Conservation (phyloP, 2,329 filamentous ascomycete genomes). For the Ascochyta rabiei region DNA sequence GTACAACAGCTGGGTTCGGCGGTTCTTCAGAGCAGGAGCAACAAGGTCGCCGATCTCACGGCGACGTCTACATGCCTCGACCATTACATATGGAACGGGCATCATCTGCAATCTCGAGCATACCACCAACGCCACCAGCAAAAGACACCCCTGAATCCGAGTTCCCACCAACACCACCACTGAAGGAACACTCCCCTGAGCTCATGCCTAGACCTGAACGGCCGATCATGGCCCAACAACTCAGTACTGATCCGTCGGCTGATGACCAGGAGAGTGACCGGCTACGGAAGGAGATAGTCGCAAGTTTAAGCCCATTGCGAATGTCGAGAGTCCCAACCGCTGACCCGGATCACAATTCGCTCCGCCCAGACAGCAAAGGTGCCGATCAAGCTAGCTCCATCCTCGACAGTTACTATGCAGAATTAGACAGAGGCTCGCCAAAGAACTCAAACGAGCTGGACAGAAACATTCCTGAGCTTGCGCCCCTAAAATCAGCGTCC, state of each 20-base stretch:
- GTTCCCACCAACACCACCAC: slow-evolving; percentile 35
- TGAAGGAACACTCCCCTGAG: slow-evolving; percentile 49
- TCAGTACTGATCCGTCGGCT: slow-evolving; percentile 59
- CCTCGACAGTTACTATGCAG: slow-evolving; percentile 66
- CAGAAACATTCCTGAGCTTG: slow-evolving; percentile 12
- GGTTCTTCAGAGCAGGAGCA: slow-evolving; percentile 23
- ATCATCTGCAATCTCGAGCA: slow-evolving; percentile 43
- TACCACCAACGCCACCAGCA: slow-evolving; percentile 54
- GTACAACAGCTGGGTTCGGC: slow-evolving; percentile 44
- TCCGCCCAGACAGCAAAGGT: slow-evolving; percentile 31
- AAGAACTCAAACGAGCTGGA: slow-evolving; percentile 30
- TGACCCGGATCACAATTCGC: slow-evolving; percentile 30
- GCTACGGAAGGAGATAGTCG: slow-evolving; percentile 75
- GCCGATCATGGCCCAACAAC: slow-evolving; percentile 37
- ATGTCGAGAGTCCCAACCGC: slow-evolving; percentile 22
- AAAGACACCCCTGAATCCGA: slow-evolving; percentile 51
- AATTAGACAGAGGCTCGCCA: slow-evolving; percentile 52
- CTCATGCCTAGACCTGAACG: slow-evolving; percentile 23
- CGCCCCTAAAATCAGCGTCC: slow-evolving; percentile 11
- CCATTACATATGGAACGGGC: slow-evolving; percentile 49
- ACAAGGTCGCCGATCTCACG: slow-evolving; percentile 21
- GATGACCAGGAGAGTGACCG: slow-evolving; percentile 73
- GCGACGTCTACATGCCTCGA: slow-evolving; percentile 46
- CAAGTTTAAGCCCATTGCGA: slow-evolving; percentile 60
- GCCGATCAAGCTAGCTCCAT: slow-evolving; percentile 65